Evolutionary conservation across 306 rosid genomes (phyloP), one percentile per base, ranked within the genome.

Genomic region (Prunus campanulata): DNA sequence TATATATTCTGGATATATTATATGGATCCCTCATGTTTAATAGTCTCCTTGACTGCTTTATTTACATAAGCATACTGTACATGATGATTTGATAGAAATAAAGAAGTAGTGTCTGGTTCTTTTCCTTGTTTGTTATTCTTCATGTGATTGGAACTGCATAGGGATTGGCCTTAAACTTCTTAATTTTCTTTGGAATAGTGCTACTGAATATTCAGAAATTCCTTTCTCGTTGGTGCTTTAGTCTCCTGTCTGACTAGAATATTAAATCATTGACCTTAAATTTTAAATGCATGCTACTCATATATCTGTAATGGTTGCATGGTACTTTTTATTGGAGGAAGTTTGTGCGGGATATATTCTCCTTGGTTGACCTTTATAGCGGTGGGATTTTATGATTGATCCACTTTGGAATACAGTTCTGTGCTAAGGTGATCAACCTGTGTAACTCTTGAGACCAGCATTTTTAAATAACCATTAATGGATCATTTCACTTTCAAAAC

Each of bases 401-500:
- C 72, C 35, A 68, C 30, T 68, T 68, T 22, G 15, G 24, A 11
- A 49, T 69, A 22, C 6, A 49, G n/a, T 29, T 62, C 25, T 65
- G 24, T 12, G 3, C 61, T 30, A 47, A 30, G 25, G 64, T 46
- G 35, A 2, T 62, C 54, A 27, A 64, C 48, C 32, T 62, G 48
- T 19, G 22, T 74, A 49, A 16, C 44, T 46, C 20, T 44, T 66
- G 20, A 51, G 68, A 14, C 49, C 24, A 25, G 15, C 22, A n/a
- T 32, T 66, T 60, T 63, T 62, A 35, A 47, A 10, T 42, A 63
- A 46, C 42, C 30, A 30, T 74, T 49, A 57, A 67, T 42, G 59
- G 70, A 51, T 27, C 60, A 22, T 25, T 79, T 65, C n/a, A 19
- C 35, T 52, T 25, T 76, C 25, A 55, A 62, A 80, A 88, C n/a